Evolutionary conservation across 2,329 filamentous ascomycete genomes (phyloP), one percentile per base, ranked within the genome.

Genomic region (Scedosporium dehoogii): DNA sequence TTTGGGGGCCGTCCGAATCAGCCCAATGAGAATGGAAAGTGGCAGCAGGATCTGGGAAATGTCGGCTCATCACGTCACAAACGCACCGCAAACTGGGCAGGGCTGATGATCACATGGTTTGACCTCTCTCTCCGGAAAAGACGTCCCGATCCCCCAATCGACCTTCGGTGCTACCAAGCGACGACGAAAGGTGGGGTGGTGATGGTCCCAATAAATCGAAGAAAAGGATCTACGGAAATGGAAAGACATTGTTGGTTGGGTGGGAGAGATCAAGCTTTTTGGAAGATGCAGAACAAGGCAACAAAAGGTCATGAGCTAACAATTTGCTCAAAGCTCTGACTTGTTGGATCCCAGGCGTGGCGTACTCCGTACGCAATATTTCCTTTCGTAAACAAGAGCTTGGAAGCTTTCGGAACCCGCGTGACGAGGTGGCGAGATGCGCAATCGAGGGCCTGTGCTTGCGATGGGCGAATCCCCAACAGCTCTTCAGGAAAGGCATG

Each of bases 91-190:
- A 55, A 38, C 33, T 38, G 33, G 10, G 33, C 51, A 55, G 23
- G 51, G 51, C 51, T 55, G 51, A 55, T 55, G 51, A 55, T 55
- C 51, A 55, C 51, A 55, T 55, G 51, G 51, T 55, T 55, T 18
- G 21, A 18, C 33, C 33, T 38, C 33, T 12, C 29, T 38, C 33
- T 38, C 33, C 33, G 33, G 33, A 38, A 38, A 38, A 38, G 9
- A 38, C 10, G 33, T 38, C 33, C 33, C 33, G 33, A 38, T 38
- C 33, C 33, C 33, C 33, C 10, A 38, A 14, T 38, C 33, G 33
- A 29, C 10, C 2, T 38, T 38, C 33, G 33, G 10, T 38, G 33
- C 10, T 38, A 38, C 33, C 33, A 38, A 38, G 10, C 33, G 33
- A 38, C 33, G 33, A 38, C 33, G 33, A 38, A 38, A 9, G 33